Conservation (phyloP, 2,329 filamentous ascomycete genomes). For the Herpotrichia juniperi region DNA sequence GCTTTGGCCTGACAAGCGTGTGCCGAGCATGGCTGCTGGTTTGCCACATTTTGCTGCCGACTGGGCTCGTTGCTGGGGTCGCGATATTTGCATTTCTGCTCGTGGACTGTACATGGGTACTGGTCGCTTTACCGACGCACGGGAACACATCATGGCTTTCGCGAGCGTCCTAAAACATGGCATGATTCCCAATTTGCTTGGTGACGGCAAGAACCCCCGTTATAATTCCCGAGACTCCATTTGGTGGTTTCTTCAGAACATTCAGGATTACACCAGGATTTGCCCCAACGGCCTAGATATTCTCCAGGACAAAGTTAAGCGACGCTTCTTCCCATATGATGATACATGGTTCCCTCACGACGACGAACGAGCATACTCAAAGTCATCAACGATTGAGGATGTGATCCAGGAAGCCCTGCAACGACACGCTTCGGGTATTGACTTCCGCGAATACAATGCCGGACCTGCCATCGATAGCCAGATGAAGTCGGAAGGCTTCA, state of each 20-base stretch:
- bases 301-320: conserved; percentile 76
- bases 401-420: conserved; percentile 93
- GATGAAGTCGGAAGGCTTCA: conserved; percentile 91
- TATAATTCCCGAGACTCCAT: conserved; percentile 97
- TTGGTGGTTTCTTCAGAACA: conserved; percentile 97
- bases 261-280: conserved; percentile 88
- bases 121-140: conserved; percentile 84
- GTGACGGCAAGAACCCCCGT: conserved; percentile 81
- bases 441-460: conserved; percentile 93
- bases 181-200: conserved; percentile 94
- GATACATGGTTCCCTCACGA: conserved; percentile 90
- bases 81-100: conserved; percentile 95
- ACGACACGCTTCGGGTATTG: conserved; percentile 86
- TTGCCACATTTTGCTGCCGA: conserved; percentile 91
- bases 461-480: conserved; percentile 87
- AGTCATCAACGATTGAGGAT: conserved; percentile 81
- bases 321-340: conserved; percentile 92
- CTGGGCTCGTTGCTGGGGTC: conserved; percentile 97
- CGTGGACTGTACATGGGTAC: conserved; percentile 91
- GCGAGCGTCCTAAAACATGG: conserved; percentile 96
- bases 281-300: conserved; percentile 77
- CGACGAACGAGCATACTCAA: conserved; percentile 84
- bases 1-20: conserved; percentile 81
- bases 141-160: conserved; percentile 93
- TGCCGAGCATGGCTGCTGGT: conserved; percentile 88